Percentiles rank a stretch among this genome's conserved stretches.
Evolutionary conservation across 2,329 filamentous ascomycete species (phyloP).

Genomic region (Arthrobotrys sphaeroides): DNA sequence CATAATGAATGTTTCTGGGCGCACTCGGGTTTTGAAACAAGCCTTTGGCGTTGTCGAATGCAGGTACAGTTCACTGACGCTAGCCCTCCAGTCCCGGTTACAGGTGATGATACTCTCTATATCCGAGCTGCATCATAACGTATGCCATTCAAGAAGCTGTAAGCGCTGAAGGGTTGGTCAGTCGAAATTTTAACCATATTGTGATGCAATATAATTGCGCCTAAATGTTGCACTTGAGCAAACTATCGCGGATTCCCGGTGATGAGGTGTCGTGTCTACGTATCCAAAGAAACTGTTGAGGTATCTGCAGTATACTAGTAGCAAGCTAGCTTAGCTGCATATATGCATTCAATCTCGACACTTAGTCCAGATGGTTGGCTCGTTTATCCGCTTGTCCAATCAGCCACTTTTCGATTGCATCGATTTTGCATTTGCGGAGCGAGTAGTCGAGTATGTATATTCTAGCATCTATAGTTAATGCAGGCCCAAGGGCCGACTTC

Average conservation of each 20-base stretch:
- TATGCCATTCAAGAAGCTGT: not conserved
- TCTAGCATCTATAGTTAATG: slow-evolving; percentile 24
- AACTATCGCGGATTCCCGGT: slow-evolving; percentile 3
- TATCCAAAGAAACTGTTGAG: slow-evolving; percentile 16
- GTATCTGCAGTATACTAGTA: not conserved
- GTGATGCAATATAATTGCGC: slow-evolving; percentile 25
- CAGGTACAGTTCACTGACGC: slow-evolving; percentile 36
- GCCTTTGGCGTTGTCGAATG: slow-evolving; percentile 35
- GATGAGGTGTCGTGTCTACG: slow-evolving; percentile 1
- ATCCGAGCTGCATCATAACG: not conserved
- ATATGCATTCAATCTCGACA: slow-evolving; percentile 14
- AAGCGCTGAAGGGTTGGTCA: not conserved
- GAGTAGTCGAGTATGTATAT: slow-evolving; percentile 20
- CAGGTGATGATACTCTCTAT: not conserved
- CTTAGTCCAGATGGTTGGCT: slow-evolving; percentile 7
- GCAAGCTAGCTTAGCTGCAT: not conserved
- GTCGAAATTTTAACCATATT: not conserved
- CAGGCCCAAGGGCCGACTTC: slow-evolving; percentile 46
- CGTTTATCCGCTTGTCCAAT: not conserved
- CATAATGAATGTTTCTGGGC: slow-evolving; percentile 3
- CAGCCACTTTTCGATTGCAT: slow-evolving; percentile 5
- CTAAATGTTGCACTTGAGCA: slow-evolving; percentile 16
- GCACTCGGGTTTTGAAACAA: slow-evolving; percentile 46
- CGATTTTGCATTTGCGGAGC: slow-evolving; percentile 16
- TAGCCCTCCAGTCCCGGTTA: not conserved